Conservation (phyloP, 2,329 filamentous ascomycete genomes). For the Teratosphaeria epicoccoides region DNA sequence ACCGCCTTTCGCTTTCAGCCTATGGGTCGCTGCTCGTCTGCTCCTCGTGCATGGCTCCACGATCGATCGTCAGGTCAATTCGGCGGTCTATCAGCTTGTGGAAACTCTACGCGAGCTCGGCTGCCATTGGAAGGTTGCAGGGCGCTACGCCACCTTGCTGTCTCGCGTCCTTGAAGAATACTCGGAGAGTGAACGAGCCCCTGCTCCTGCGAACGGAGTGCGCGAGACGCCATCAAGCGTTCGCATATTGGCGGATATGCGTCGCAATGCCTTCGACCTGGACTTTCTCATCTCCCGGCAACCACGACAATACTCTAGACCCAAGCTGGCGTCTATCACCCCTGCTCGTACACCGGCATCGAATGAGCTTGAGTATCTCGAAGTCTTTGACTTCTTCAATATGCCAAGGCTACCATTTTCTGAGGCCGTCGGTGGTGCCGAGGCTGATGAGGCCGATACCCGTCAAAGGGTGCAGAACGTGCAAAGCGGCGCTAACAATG, state of each 20-base stretch:
- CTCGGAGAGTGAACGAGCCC: conserved; percentile 58
- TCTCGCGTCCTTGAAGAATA: conserved; percentile 80
- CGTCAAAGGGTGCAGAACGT: neutral
- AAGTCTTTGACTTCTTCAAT: conserved; percentile 94
- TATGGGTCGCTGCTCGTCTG: conserved; percentile 83
- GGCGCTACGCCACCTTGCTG: conserved; percentile 68
- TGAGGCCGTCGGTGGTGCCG: conserved; percentile 3
- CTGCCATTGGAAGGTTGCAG: conserved; percentile 73
- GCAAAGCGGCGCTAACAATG: conserved; percentile 34
- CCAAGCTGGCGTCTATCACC: conserved; percentile 17
- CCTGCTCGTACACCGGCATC: conserved; percentile 47
- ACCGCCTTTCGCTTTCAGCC: conserved; percentile 80
- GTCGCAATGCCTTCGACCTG: conserved; percentile 77
- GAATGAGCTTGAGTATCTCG: conserved; percentile 80
- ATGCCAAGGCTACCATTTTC: conserved; percentile 56
- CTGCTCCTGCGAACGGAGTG: conserved; percentile 50
- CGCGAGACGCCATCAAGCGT: conserved; percentile 72
- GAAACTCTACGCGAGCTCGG: conserved; percentile 73
- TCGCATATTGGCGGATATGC: conserved; percentile 82
- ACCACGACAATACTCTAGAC: conserved; percentile 41
- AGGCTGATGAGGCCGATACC: conserved; percentile 1
- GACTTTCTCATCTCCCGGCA: conserved; percentile 83
- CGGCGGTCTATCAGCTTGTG: conserved; percentile 71
- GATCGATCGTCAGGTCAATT: conserved; percentile 70
- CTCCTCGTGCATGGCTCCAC: conserved; percentile 84